Conservation (phyloP, 192 early-diverging fungal species). For the Linnemannia elongata region DNA sequence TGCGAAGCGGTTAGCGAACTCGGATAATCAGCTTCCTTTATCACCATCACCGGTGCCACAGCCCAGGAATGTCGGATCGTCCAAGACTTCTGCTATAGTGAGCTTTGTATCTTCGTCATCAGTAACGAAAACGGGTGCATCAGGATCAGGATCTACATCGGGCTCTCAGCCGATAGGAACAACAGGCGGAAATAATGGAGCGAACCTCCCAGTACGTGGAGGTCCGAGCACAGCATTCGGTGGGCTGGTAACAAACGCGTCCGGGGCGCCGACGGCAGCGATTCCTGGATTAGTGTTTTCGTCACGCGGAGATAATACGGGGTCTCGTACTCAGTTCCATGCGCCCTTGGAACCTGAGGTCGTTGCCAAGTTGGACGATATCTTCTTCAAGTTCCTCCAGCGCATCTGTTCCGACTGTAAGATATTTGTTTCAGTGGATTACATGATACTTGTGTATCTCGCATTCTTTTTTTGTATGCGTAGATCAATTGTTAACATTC, state of each 20-base stretch:
- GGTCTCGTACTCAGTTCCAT: slow-evolving; percentile 58
- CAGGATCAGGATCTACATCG: neutral
- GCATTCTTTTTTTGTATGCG: neutral
- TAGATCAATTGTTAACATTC: neutral
- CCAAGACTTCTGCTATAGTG: neutral
- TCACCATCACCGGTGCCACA: neutral
- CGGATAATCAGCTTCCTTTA: neutral
- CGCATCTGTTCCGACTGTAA: slow-evolving; percentile 78
- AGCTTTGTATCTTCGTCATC: neutral
- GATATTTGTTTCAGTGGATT: slow-evolving; percentile 4
- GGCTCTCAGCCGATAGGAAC: neutral
- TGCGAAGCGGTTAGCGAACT: neutral
- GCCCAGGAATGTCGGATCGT: neutral
- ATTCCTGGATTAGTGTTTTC: neutral
- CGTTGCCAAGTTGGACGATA: slow-evolving; percentile 68
- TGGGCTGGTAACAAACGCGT: slow-evolving; percentile 7
- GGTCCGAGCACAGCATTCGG: neutral
- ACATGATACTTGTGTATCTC: neutral
- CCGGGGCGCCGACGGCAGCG: slow-evolving; percentile 22
- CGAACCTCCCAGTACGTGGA: neutral
- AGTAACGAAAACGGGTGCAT: neutral
- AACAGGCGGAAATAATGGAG: neutral
- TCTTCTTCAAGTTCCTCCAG: slow-evolving; percentile 78
- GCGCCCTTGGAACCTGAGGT: slow-evolving; percentile 62
- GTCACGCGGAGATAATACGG: slow-evolving; percentile 18